Evolutionary conservation across 139 green algal species (phyloP).

Genomic region (Chlamydomonas incerta): DNA sequence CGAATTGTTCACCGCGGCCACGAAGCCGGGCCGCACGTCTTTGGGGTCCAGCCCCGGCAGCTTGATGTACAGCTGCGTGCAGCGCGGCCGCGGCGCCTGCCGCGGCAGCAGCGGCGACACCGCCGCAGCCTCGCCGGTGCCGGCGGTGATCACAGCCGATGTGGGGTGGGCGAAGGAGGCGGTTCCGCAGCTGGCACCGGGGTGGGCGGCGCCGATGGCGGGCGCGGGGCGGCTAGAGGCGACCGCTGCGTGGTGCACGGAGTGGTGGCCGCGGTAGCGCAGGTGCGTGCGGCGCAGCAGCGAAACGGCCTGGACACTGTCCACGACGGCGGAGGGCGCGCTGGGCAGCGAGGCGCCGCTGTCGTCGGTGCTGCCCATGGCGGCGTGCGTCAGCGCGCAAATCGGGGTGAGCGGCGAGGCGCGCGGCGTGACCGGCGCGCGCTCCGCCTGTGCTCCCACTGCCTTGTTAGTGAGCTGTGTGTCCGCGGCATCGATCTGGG

Average conservation of each 20-base stretch:
- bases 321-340: not conserved
- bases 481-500: too few relatives aligned
- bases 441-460: too few relatives aligned
- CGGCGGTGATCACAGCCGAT: too few relatives aligned
- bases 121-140: not conserved
- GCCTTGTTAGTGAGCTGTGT: too few relatives aligned
- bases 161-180: not conserved
- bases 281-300: not conserved
- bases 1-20: not conserved
- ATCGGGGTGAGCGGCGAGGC: too few relatives aligned
- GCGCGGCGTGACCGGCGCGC: too few relatives aligned
- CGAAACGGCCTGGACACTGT: not conserved
- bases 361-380: too few relatives aligned
- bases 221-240: too few relatives aligned
- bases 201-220: too few relatives aligned
- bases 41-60: not conserved
- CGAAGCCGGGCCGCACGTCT: slow-evolving; percentile 6
- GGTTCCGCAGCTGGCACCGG: not conserved
- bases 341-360: too few relatives aligned
- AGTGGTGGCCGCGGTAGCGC: slow-evolving; percentile 17
- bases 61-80: slow-evolving; percentile 22
- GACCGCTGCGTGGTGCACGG: too few relatives aligned
- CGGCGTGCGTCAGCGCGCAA: too few relatives aligned
- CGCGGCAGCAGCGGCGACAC: not conserved
- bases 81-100: not conserved